Evolutionary conservation across 345 rosid species (phyloP), one percentile per base, ranked within the genome.

Genomic region (Arabidopsis suecica): DNA sequence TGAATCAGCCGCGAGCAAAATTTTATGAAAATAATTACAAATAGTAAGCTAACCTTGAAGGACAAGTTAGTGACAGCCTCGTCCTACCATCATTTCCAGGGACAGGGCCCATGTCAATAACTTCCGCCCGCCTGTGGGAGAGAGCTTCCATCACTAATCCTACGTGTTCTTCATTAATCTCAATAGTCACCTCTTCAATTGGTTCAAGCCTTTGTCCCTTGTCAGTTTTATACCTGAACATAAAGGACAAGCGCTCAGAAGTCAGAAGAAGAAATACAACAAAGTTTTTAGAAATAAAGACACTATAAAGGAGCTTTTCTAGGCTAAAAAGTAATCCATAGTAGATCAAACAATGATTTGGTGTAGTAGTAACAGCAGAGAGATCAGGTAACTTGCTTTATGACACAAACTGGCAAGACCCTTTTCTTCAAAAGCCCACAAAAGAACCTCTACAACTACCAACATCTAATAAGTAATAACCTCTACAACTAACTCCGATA

Each of bases 131-230:
- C 82, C 99, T 90, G 69, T 90, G 98, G 73, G 99, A 88, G 37
- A 95, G 82, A 79, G 99, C 97, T 84, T 92, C 99, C 96, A 95
- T 85, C 61, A 92, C 83, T 69, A 89, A 77, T 61, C 97, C 99
- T 58, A 89, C 93, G 59, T 95, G 98, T 81, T 95, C 99, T 50
- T 90, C 98, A 78, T 95, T 92, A 73, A 95, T 97, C 86, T 92
- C 98, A 73, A 90, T 86, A 33, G 90, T 90, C 73, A 89, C 97
- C 85, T 95, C 98, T 86, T 95, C 99, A 55, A 95, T 86, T 62
- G 98, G 98, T 81, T 95, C 99, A 58, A 92, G 91, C 86, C 79
- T 90, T 85, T 79, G 78, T 42, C 85, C 81, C 1, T 79, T 81
- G 69, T 86, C 94, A 75, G 83, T 80, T 85, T 87, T 90, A 74